Conservation (phyloP, 2,329 filamentous ascomycete species). For the Thielaviopsis ethacetica region DNA sequence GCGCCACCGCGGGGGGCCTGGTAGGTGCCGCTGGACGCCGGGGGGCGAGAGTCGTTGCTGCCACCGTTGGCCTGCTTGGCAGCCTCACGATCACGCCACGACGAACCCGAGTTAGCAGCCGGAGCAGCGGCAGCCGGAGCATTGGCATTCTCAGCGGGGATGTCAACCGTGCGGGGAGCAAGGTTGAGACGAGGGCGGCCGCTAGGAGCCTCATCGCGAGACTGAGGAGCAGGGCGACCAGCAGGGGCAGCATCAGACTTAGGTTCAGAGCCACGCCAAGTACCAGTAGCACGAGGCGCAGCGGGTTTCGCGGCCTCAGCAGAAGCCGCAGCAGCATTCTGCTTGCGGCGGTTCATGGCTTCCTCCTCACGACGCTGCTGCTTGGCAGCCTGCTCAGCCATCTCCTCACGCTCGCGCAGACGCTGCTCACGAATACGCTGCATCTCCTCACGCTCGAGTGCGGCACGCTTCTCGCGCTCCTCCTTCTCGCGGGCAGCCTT, state of each 20-base stretch:
- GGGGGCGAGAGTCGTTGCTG: conserved; percentile 19
- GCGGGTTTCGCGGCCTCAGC: neutral
- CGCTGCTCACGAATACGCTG: conserved; percentile 50
- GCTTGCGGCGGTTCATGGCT: conserved; percentile 58
- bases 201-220: neutral
- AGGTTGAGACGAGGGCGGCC: neutral
- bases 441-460: conserved; percentile 59
- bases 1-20: neutral
- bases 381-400: conserved; percentile 43
- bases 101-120: conserved; percentile 21
- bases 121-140: conserved; percentile 13
- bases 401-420: conserved; percentile 52
- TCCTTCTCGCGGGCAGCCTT: conserved; percentile 65
- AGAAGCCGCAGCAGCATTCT: neutral
- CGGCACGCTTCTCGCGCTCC: conserved; percentile 63
- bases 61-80: conserved; percentile 17
- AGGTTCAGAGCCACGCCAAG: neutral
- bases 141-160: neutral
- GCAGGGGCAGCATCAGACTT: neutral
- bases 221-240: neutral
- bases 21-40: conserved; percentile 16
- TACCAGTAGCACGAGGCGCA: neutral
- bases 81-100: conserved; percentile 28
- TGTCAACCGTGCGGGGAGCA: neutral
- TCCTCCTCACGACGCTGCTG: conserved; percentile 81